Evolutionary conservation across 331 rosid species (phyloP).

Genomic region (Rhamnella rubrinervis): DNA sequence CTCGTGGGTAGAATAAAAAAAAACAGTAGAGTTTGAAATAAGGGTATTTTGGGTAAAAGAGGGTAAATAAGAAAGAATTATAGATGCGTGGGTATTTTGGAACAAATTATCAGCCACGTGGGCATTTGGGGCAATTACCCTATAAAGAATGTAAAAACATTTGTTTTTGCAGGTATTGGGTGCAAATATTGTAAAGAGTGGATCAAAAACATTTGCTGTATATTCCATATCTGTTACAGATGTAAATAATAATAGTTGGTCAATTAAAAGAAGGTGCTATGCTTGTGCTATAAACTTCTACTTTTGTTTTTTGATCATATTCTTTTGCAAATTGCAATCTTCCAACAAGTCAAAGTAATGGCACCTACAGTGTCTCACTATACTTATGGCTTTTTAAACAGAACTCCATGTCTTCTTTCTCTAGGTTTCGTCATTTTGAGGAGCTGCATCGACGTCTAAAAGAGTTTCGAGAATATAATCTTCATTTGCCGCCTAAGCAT

Average conservation of each 20-base stretch:
- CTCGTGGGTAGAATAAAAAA: no score
- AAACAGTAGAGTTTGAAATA: no score
- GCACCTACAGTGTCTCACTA: conserved; percentile 16
- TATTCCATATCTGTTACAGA: conserved; percentile 90
- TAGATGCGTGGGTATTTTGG: no score
- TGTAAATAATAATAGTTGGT: conserved; percentile 89
- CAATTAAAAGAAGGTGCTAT: conserved; percentile 89
- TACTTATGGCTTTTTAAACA: conserved; percentile 23
- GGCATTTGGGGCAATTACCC: no score
- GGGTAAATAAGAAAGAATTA: no score
- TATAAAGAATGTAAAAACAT: conserved; percentile 28
- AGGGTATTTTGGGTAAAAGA: no score
- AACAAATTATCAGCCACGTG: no score
- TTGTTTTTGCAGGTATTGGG: conserved; percentile 78
- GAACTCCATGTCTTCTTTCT: conserved; percentile 9
- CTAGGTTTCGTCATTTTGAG: conserved; percentile 98
- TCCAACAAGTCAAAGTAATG: conserved; percentile 4
- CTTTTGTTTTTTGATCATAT: conserved; percentile 19
- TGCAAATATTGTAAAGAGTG: conserved; percentile 96
- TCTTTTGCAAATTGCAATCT: conserved; percentile 4
- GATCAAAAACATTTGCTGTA: conserved; percentile 90
- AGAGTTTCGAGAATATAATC: conserved; percentile 86
- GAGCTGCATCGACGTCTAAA: conserved; percentile 94
- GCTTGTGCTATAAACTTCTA: conserved; percentile 20
- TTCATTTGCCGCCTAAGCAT: conserved; percentile 97